These are phyloP conservation scores for Termitomyces sp. DNA, from an alignment of 768 basidiomycete species.

Conservation along the genomic window DNA sequence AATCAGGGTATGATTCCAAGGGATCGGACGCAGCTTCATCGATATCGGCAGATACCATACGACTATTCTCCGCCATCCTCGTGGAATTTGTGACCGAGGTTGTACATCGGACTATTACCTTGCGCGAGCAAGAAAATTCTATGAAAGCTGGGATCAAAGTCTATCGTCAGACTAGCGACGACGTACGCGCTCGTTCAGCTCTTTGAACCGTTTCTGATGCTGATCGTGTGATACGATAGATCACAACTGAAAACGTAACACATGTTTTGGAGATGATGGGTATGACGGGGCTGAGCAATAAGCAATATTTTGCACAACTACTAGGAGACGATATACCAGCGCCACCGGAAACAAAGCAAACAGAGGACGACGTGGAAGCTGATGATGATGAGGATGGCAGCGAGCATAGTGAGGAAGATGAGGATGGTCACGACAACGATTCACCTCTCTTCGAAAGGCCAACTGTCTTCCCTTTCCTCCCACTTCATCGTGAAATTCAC, in stretches of 20 bases:
- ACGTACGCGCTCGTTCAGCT: conserved; percentile 25
- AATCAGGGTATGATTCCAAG: conserved; percentile 21
- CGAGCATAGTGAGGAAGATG: conserved; percentile 11
- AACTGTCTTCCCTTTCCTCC: conserved; percentile 13
- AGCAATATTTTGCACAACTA: conserved; percentile 39
- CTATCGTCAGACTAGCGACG: conserved; percentile 51
- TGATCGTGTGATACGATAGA: conserved; percentile 28
- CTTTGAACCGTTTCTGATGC: background rate
- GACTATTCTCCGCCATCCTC: conserved; percentile 42
- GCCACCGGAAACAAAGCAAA: background rate
- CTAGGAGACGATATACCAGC: conserved; percentile 15
- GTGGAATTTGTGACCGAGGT: conserved; percentile 52
- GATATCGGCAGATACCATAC: conserved; percentile 52
- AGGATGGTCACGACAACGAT: conserved; percentile 7
- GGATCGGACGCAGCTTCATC: conserved; percentile 22
- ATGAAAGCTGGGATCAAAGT: conserved; percentile 60
- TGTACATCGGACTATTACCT: conserved; percentile 49
- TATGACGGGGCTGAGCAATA: conserved; percentile 33
- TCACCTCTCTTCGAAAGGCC: conserved; percentile 8
- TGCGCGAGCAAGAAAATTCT: conserved; percentile 56
- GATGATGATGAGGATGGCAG: background rate
- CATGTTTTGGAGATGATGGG: conserved; percentile 52
- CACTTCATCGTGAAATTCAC: conserved; percentile 24
- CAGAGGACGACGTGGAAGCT: conserved; percentile 10
- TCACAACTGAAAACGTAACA: conserved; percentile 41